phyloP scores from a whole-genome alignment of 2,329 filamentous ascomycete genomes.

The Lachnellula arida region DNA sequence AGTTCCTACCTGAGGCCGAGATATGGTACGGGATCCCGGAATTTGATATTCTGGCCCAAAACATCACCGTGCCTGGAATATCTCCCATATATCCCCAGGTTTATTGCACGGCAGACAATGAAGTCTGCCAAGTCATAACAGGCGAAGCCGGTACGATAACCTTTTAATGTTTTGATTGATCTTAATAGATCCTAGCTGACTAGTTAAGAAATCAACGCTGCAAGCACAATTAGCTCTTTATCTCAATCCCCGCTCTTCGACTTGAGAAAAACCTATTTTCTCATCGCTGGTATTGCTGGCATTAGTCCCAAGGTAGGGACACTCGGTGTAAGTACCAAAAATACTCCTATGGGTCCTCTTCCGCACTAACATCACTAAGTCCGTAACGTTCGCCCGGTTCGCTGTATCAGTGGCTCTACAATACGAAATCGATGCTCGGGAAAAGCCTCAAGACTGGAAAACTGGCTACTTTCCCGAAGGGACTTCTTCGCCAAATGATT shows the following conservation, averaged over 20 bases:
- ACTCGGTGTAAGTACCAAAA: conserved; percentile 39
- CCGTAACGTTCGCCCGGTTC: conserved; percentile 62
- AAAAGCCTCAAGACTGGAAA: conserved; percentile 57
- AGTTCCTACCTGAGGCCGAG: conserved; percentile 5
- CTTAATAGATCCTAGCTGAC: no score
- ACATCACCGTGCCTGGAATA: conserved; percentile 53
- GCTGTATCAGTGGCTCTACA: conserved; percentile 69
- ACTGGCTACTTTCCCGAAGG: conserved; percentile 67
- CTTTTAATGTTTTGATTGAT: no score
- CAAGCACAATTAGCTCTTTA: conserved; percentile 57
- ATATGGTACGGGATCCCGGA: conserved; percentile 49
- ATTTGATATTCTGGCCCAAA: conserved; percentile 47
- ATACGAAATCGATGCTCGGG: conserved; percentile 67
- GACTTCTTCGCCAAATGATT: conserved; percentile 45
- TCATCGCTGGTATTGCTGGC: conserved; percentile 68
- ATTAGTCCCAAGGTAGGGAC: conserved; percentile 63
- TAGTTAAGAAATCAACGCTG: conserved; percentile 60
- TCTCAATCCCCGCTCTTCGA: conserved; percentile 58
- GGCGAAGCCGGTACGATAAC: conserved; percentile 27
- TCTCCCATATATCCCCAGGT: conserved; percentile 56
- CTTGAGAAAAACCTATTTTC: conserved; percentile 61
- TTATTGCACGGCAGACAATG: conserved; percentile 54
- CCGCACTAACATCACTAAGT: no score
- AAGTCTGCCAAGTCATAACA: conserved; percentile 61
- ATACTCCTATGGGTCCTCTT: no score